phyloP scores from a whole-genome alignment of 1,139 yeast genomes.

The Suhomyces taliae region DNA sequence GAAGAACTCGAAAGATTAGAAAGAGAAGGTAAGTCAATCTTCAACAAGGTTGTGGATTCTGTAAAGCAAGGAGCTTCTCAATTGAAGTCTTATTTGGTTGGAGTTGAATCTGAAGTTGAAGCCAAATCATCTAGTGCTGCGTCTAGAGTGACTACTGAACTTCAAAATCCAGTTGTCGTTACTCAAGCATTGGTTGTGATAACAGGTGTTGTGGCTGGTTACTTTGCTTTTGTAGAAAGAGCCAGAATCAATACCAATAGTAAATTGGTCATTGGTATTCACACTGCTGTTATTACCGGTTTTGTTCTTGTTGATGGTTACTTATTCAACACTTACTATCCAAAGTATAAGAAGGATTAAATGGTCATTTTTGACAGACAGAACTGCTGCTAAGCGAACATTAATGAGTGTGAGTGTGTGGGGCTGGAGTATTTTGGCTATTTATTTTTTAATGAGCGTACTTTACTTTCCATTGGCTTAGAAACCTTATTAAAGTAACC shows the following conservation, averaged over 20 bases:
- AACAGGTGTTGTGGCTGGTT: conserved; percentile 50
- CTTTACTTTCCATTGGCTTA: no score
- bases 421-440: no score
- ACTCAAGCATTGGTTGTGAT: conserved; percentile 53
- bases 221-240: conserved; percentile 55
- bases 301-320: conserved; percentile 55
- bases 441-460: no score
- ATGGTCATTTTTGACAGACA: not conserved
- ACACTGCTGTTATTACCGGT: conserved; percentile 56
- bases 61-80: conserved; percentile 11
- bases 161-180: conserved; percentile 64
- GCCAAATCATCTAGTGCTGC: conserved; percentile 2
- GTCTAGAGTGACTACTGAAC: conserved; percentile 26
- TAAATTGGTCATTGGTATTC: conserved; percentile 50
- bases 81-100: conserved; percentile 9
- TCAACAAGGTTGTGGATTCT: conserved; percentile 18
- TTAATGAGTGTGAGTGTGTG: no score
- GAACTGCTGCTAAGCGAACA: no score
- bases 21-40: conserved; percentile 24
- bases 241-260: conserved; percentile 47
- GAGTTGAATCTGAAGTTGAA: conserved; percentile 2
- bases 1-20: conserved; percentile 30
- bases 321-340: conserved; percentile 53
- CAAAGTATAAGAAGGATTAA: conserved; percentile 44
- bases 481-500: no score